Base-by-base conservation (phyloP, 129 eudicot species). In the Flaveria robusta region DNA sequence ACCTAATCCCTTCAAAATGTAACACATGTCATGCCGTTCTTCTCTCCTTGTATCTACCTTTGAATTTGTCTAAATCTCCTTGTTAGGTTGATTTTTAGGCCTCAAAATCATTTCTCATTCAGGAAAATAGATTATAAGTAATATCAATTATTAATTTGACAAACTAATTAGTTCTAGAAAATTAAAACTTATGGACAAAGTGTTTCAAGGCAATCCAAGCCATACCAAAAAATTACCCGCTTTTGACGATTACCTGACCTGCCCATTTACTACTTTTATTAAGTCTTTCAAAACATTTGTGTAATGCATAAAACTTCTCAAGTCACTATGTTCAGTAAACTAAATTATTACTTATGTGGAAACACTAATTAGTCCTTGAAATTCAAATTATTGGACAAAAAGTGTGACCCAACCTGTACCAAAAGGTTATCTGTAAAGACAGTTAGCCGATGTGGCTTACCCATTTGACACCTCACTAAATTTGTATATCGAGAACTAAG, bases 31-130 rank as follows among this genome's bases (percentile, higher is more conserved):
- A 47, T 47, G 15, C 15, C 18, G 31, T 34, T 34, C 5, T 34
- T 34, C 5, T 34, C 39, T 34, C 39, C 39, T 34, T 34, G 39
- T 34, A 34, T 34, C 39, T 34, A 34, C 39, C 39, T 34, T 34
- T 5, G 39, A 34, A 34, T 34, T 5, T 34, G 39, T 34, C 39
- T n/a, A n/a, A n/a, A n/a, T 86, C 93, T 68, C 87, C 96, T 42
- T 42, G 64, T 75, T 92, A 39, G 98, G 98, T 0, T 42, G 46
- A 42, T 42, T 42, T 42, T 42, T 42, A 42, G 46, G 46, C 12
- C 46, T 42, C 46, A 10, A 12, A 42, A 42, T 42, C 54, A 47
- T 19, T 55, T 10, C 63, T 22, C 63, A 19, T 20, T 55, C 14
- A 55, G 29, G 0, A 55, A 55, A 55, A 20, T 29, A 19, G 29